phyloP scores from a whole-genome alignment of 1,284 basidiomycete species.

The Athelia psychrophila region DNA sequence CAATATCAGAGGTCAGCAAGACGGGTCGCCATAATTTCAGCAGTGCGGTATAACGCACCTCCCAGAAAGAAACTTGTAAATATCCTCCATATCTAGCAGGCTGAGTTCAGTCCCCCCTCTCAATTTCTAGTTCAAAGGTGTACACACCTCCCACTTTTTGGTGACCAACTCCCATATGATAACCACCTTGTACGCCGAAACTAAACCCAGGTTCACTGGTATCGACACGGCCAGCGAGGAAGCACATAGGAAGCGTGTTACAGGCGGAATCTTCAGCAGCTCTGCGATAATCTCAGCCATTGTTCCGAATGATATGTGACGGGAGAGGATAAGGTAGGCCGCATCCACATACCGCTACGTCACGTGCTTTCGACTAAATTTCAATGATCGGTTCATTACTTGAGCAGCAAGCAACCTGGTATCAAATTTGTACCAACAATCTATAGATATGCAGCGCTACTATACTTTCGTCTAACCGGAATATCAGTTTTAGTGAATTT shows the following conservation, averaged over 20 bases:
- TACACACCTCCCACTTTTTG: conserved; percentile 54
- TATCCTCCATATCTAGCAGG: conserved; percentile 68
- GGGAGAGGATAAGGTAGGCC: too few relatives aligned
- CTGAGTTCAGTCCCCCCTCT: background rate
- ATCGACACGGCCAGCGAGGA: conserved; percentile 64
- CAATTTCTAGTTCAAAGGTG: conserved; percentile 2
- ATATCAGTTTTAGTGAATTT: too few relatives aligned
- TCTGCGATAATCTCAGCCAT: conserved; percentile 44
- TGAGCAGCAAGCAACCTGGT: too few relatives aligned
- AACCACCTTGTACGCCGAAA: conserved; percentile 53
- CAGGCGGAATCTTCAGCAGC: conserved; percentile 80
- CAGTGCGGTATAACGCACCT: too few relatives aligned
- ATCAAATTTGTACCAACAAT: too few relatives aligned
- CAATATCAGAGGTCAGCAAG: background rate
- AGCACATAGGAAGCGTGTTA: conserved; percentile 71
- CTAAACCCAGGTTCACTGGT: conserved; percentile 55
- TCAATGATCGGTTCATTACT: too few relatives aligned
- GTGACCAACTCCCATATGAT: conserved; percentile 53
- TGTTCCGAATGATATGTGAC: too few relatives aligned
- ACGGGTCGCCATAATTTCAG: background rate
- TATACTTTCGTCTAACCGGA: too few relatives aligned
- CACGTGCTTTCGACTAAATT: too few relatives aligned
- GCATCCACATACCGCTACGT: too few relatives aligned
- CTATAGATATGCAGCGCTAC: too few relatives aligned
- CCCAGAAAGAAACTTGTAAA: conserved; percentile 79